Evolutionary conservation across 495 filamentous ascomycete species (phyloP).

Genomic region (Elaphomyces granulatus): DNA sequence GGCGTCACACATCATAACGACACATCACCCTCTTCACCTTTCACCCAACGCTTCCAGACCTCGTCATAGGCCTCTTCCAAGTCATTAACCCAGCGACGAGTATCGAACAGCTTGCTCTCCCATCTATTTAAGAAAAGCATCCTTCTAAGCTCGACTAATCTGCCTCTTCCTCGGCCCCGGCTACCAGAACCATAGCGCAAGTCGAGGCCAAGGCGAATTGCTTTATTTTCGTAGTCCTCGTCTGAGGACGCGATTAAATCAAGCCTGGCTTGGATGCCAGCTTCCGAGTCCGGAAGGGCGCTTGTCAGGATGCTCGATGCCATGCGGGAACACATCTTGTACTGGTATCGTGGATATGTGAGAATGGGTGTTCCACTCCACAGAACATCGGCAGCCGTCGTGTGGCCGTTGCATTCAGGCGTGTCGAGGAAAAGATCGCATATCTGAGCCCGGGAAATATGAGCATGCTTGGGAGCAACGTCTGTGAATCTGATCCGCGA

Average conservation of each 20-base stretch:
- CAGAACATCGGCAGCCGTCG: conserved; percentile 88
- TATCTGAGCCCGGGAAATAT: conserved; percentile 83
- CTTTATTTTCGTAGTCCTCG: conserved; percentile 73
- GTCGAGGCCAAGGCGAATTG: conserved; percentile 53
- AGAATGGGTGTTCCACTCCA: conserved; percentile 93
- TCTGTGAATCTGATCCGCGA: conserved; percentile 93
- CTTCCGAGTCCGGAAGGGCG: conserved; percentile 56
- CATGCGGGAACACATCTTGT: conserved; percentile 99
- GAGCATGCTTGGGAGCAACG: conserved; percentile 86
- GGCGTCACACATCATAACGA: conserved; percentile 37
- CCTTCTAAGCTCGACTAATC: conserved; percentile 60
- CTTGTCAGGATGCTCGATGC: conserved; percentile 86
- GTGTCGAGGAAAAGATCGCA: conserved; percentile 95
- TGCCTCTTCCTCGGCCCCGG: conserved; percentile 45
- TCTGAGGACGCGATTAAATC: conserved; percentile 65
- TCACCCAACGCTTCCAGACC: conserved; percentile 81
- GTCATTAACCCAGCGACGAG: conserved; percentile 80
- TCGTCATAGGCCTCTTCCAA: conserved; percentile 77
- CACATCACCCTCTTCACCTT: conserved; percentile 81
- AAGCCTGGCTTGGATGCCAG: conserved; percentile 49
- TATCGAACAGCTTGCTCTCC: conserved; percentile 81
- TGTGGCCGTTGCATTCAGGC: conserved; percentile 96
- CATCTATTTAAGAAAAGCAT: conserved; percentile 71
- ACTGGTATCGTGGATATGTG: conserved; percentile 84
- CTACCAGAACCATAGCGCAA: conserved; percentile 43